phyloP scores from a whole-genome alignment of 805 yeast genomes.

The Debaryomyces hansenii region DNA sequence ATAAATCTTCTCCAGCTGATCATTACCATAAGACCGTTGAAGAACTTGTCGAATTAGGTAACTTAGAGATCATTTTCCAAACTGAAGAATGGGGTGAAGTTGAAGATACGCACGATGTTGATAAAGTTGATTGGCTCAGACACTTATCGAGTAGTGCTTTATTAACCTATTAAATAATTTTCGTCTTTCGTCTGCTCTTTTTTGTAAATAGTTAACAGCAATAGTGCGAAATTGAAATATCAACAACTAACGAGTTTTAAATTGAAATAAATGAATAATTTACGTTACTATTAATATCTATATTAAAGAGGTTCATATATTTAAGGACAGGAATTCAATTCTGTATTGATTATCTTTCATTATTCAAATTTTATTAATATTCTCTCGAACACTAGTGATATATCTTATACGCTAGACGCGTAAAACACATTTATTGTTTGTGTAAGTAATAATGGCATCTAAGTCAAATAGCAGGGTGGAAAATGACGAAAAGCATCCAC shows the following conservation, averaged over 20 bases:
- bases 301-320: background rate
- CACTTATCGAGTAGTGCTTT: constrained; percentile 75
- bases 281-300: too few relatives aligned
- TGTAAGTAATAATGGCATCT: background rate
- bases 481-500: background rate
- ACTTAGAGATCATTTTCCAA: constrained; percentile 81
- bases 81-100: constrained; percentile 96
- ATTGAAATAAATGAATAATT: too few relatives aligned
- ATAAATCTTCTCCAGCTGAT: constrained; percentile 28
- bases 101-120: constrained; percentile 98
- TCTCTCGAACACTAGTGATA: too few relatives aligned
- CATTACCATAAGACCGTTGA: constrained; percentile 51
- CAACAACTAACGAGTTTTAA: background rate
- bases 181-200: background rate
- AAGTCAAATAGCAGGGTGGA: background rate
- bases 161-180: constrained; percentile 23
- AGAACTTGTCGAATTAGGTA: constrained; percentile 73
- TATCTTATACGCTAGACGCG: background rate
- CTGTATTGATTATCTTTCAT: too few relatives aligned
- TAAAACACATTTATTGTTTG: background rate
- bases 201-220: constrained; percentile 1
- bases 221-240: constrained; percentile 1
- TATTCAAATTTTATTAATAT: too few relatives aligned
- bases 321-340: background rate
- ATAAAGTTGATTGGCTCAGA: constrained; percentile 83